Base-by-base conservation (phyloP, 2,329 filamentous ascomycete species). In the Aspergillus sp. region DNA sequence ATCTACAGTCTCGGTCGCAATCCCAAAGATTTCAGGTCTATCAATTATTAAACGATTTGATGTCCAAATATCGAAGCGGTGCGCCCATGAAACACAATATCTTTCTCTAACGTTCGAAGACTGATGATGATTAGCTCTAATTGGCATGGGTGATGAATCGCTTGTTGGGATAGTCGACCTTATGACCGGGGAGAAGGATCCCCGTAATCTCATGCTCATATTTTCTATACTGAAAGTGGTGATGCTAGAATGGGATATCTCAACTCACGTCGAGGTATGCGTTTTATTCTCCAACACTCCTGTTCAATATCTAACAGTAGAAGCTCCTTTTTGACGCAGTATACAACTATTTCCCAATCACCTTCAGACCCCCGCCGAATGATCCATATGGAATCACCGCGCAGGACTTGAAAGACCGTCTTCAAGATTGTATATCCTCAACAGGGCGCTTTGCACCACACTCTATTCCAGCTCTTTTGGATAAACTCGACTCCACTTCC, bases 281-380 rank as follows among this genome's bases (percentile, higher is more conserved):
- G 27, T 19, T 10, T 30, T 40, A 29, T 26, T 12, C 10, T 33
- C 28, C 10, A 5, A 10, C 9, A 31, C 9, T 31, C 7, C 6
- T 5, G 5, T 35, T 12, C 19, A 6, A 27, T 8, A 11, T 9
- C 57, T 65, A 39, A 65, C 36, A 8, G n/a, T 3, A 3, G 30
- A 46, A 70, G 71, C 58, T 65, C 28, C 69, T 85, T 36, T 86
- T 86, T 57, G 83, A 86, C 51, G 75, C 81, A 4, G 81, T 83
- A 12, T 86, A 85, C 64, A 85, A 84, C 54, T 86, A 86, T 61
- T 86, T 86, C 57, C 82, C 82, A 0, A 85, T 86, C 52, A 85
- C 82, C 0, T 86, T 86, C 64, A 76, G 79, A 54, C 82, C 82
- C 8, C 83, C 82, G 1, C 82, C 81, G 8, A 81, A 85, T 50